Base-by-base conservation (phyloP, 2,329 filamentous ascomycete genomes). In the Coleophoma eucalyptorum region DNA sequence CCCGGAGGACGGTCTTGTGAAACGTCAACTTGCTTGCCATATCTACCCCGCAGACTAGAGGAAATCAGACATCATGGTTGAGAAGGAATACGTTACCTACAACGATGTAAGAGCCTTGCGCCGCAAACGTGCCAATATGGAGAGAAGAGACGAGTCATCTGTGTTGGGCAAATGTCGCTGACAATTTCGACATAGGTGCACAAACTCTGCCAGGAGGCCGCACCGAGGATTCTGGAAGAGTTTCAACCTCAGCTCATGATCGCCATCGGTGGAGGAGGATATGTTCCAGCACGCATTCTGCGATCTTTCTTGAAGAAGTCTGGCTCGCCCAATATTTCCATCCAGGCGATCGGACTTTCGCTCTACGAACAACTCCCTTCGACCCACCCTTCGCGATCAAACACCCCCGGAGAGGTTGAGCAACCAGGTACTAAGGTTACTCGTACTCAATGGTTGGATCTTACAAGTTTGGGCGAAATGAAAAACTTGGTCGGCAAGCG, bases 171-270 rank as follows among this genome's bases (percentile, higher is more conserved):
- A 26, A 26, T 26, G 26, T 26, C 26, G 26, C 26, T 26, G 26
- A 26, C 26, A 7, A 26, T 26, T 5, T 26, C 26, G 26, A 26
- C 26, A 26, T 65, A 97, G 92, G 88, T 99, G 66, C 94, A 99
- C 83, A 96, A 96, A 74, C 83, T 97, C 68, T 99, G 94, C 79
- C 89, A 97, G 74, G 79, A 87, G 67, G 84, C 90, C 16, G 94
- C 92, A 37, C 79, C 83, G 57, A 77, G 78, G 62, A 95, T 97
- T 69, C 84, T 99, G 63, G 76, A 85, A 67, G 83, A 89, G 15
- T 91, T 96, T 79, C 81, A 90, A 68, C 94, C 94, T 37, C 90
- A 96, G 71, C 88, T 99, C 62, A 96, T 99, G 81, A 96, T 99
- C 71, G 94, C 94, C 68, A 97, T 97, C 69, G 94, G 94, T 63